Evolutionary conservation across 768 basidiomycete species (phyloP), one percentile per base, ranked within the genome.

Genomic region (Termitomyces eurrhizus): DNA sequence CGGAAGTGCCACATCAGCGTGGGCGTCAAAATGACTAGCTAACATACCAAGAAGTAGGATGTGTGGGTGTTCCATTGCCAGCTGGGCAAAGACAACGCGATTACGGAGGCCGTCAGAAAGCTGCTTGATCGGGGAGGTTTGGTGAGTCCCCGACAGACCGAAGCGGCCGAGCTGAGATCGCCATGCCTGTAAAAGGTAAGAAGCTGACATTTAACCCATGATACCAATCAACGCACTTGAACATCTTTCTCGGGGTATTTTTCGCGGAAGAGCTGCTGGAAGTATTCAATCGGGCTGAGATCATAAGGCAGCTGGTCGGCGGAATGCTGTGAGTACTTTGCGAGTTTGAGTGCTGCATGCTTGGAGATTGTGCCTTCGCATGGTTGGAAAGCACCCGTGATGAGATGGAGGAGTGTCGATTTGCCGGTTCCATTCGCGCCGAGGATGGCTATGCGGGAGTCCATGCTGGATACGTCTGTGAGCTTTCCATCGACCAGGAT

Each of bases 271-370:
- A 90, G 74, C 16, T 68, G 69, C 75, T 95, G 93, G 80, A 99
- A 92, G 77, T 98, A 93, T 75, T 98, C 97, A 68, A 98, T 84
- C 3, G 97, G 95, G 29, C 86, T 80, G 71, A 83, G 83, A 63
- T 95, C 88, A 74, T 97, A 99, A 29, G 97, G 97, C 11, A 99
- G 86, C 74, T 99, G 97, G 75, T 99, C 97, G 33, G 97, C 95
- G 57, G 90, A 93, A 79, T 99, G 97, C 78, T 99, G 97, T 6
- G 92, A 94, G 81, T 99, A 99, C 75, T 98, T 99, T 65, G 95
- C 92, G 60, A 99, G 86, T 75, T 99, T 99, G 67, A 99, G 84
- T 21, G 80, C 82, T 46, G 89, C 79, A 73, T 99, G 97, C 69
- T 93, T 93, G 53, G 90, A 91, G 66, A 99, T 73, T 42, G 92